These are phyloP conservation scores for Chlorella sp. DNA, from an alignment of 139 green algal species.

Conservation along the genomic window DNA sequence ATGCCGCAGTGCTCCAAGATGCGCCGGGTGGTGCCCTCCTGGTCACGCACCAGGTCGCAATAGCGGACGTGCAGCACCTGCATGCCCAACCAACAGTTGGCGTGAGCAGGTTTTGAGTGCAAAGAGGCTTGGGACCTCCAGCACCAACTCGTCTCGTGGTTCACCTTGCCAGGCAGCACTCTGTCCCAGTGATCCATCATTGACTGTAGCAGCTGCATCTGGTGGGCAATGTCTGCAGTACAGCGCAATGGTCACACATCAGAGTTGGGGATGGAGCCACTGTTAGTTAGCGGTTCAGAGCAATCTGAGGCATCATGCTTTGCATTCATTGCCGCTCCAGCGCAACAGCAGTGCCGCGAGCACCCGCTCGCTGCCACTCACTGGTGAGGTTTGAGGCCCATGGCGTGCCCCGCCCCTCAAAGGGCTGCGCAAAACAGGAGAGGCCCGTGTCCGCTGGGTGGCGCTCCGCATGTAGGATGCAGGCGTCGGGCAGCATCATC, in stretches of 20 bases:
- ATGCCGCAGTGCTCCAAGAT: conserved; percentile 61
- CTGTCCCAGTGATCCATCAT: conserved; percentile 52
- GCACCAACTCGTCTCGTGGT: too few relatives aligned
- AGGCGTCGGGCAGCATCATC: conserved; percentile 67
- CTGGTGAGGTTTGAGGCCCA: conserved; percentile 64
- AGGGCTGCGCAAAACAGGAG: conserved; percentile 76
- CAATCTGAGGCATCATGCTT: not conserved
- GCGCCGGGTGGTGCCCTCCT: conserved; percentile 19
- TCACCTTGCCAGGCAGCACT: conserved; percentile 46
- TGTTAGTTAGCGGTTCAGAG: not conserved
- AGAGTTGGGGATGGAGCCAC: not conserved
- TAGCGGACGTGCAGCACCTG: conserved; percentile 62
- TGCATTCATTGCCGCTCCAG: not conserved
- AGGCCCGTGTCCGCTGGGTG: conserved; percentile 73
- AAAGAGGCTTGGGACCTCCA: too few relatives aligned
- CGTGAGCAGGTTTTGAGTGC: too few relatives aligned
- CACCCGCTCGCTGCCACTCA: conserved; percentile 4
- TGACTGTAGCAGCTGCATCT: conserved; percentile 37
- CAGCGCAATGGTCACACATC: not conserved
- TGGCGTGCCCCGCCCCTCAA: conserved; percentile 56
- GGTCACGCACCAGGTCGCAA: conserved; percentile 40
- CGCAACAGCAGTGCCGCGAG: not conserved
- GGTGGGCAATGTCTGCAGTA: conserved; percentile 41
- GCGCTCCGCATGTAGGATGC: conserved; percentile 66
- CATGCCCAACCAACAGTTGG: too few relatives aligned